Evolutionary conservation across 2,329 filamentous ascomycete species (phyloP), one percentile per base, ranked within the genome.

Genomic region (Aspergillus fructus): DNA sequence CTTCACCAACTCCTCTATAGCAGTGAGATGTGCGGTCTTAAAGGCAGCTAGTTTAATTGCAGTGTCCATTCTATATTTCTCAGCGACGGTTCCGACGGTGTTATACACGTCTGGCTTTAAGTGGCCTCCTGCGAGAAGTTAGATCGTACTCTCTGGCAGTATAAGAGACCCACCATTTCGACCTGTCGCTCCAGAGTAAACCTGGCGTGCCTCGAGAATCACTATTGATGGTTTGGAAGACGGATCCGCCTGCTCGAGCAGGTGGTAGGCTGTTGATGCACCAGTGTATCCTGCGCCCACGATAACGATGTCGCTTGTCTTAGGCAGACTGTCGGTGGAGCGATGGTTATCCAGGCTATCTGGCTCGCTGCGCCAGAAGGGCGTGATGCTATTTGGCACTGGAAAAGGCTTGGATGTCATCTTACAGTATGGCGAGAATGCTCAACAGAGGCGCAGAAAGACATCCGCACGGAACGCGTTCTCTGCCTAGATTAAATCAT

Each of bases 241-340:
- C 40, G 47, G 59, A 54, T 27, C 43, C 0, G 48, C 23, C 11
- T 50, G 48, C 11, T 67, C 65, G 12, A 75, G 53, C 4, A 78
- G 68, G 56, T 81, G 74, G 42, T 78, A 77, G 0, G 74, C 74
- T 2, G 75, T 71, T 1, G 74, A 70, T 0, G 74, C 74, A 1
- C 80, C 80, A 2, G 79, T 71, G 51, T 75, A 79, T 1, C 80
- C 80, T 4, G 76, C 74, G 1, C 79, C 80, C 15, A 82, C 72
- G 30, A 82, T 74, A 15, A 76, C 70, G 50, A 82, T 73, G 45
- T 81, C 79, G 27, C 68, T 70, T 24, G 73, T 55, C 0, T 59
- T 40, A 0, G 79, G 79, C 1, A 82, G 64, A 8, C 52, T 43
- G 5, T 51, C 48, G 9, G 60, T 62, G 4, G 54, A 55, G 19